These are phyloP conservation scores for Coniferiporia sulphurascens DNA, from an alignment of 1,284 basidiomycete species.

Conservation along the genomic window DNA sequence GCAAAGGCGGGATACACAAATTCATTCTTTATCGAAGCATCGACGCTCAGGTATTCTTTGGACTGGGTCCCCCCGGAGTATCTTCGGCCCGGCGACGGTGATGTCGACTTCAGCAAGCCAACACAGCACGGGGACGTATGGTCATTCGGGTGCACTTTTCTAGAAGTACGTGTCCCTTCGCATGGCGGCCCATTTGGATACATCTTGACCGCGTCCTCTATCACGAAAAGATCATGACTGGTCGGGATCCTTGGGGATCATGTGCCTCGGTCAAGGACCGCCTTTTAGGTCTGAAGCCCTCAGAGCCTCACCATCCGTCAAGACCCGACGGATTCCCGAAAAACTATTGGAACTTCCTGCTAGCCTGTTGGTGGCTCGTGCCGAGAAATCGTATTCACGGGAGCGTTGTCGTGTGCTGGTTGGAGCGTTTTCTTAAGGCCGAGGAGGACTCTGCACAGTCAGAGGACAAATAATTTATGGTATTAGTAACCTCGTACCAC, in stretches of 20 bases:
- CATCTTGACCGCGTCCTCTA: neutral
- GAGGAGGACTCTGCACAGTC: too few species aligned
- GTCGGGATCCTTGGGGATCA: neutral
- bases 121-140: neutral
- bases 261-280: neutral
- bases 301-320: neutral
- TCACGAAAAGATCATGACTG: neutral
- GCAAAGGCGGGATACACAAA: neutral
- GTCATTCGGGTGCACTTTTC: conserved; percentile 4
- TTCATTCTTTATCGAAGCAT: neutral
- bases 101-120: neutral
- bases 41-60: neutral
- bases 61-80: conserved; percentile 4
- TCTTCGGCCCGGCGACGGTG: neutral
- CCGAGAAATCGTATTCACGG: neutral
- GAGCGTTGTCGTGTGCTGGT: too few species aligned
- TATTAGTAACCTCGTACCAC: too few species aligned
- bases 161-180: neutral
- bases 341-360: neutral
- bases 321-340: neutral
- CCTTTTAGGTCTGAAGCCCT: neutral
- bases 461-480: too few species aligned
- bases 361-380: neutral
- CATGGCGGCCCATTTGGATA: neutral
- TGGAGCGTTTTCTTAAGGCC: too few species aligned